phyloP scores from a whole-genome alignment of 371 early-diverging fungal genomes.

The Mucor racemosus region DNA sequence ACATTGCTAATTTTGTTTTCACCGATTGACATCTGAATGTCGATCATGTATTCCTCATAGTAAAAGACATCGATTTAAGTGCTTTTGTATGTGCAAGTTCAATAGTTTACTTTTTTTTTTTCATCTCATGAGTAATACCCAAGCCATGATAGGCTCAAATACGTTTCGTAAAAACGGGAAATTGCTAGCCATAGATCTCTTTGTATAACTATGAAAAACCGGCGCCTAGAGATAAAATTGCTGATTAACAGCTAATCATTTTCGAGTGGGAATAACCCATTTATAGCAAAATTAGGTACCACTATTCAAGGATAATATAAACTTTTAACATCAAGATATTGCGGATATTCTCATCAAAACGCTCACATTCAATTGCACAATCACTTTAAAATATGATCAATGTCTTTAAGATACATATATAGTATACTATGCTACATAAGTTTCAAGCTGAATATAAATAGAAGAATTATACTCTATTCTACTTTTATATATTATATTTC shows the following conservation, averaged over 20 bases:
- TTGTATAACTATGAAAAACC: not conserved
- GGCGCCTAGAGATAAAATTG: not conserved
- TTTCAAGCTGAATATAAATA: not conserved
- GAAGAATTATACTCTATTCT: not conserved
- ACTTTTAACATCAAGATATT: not conserved
- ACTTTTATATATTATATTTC: not conserved
- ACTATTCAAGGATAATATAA: not conserved
- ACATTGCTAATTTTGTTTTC: too few relatives aligned
- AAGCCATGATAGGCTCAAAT: not conserved
- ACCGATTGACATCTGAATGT: too few relatives aligned
- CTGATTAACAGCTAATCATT: too few relatives aligned
- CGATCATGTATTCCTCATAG: too few relatives aligned
- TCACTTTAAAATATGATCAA: not conserved
- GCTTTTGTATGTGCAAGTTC: too few relatives aligned
- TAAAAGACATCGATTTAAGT: too few relatives aligned
- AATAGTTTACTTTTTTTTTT: too few relatives aligned
- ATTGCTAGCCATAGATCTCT: not conserved
- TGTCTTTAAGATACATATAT: not conserved
- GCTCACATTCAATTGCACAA: not conserved
- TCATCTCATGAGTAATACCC: not conserved
- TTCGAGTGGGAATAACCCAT: not conserved
- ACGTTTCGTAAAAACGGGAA: not conserved
- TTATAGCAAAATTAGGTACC: not conserved
- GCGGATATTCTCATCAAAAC: not conserved
- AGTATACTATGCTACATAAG: not conserved